Percentiles rank a stretch among this genome's conserved stretches.
Evolutionary conservation across 1,139 yeast genomes (phyloP).

Genomic region (Candida sp.): DNA sequence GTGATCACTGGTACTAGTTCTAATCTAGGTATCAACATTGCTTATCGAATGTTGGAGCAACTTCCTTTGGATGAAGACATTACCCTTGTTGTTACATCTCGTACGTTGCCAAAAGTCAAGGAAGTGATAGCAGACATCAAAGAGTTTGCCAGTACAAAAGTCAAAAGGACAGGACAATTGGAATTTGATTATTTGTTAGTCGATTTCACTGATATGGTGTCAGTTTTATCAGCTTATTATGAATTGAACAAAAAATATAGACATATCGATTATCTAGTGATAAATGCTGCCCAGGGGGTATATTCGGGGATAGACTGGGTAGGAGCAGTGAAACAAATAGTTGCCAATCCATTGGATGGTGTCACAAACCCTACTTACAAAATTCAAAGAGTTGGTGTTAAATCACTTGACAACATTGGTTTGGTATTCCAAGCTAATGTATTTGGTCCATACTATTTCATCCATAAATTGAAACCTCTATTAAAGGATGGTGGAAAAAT

Average conservation of each 20-base stretch:
- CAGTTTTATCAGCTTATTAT: slow-evolving; percentile 69
- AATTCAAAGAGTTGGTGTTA: slow-evolving; percentile 72
- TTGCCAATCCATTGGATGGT: slow-evolving; percentile 66
- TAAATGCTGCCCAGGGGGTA: slow-evolving; percentile 90
- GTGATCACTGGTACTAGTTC: slow-evolving; percentile 53
- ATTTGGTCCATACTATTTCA: slow-evolving; percentile 86
- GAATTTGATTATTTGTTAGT: slow-evolving; percentile 86
- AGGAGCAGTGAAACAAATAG: slow-evolving; percentile 66
- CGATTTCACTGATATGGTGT: slow-evolving; percentile 90
- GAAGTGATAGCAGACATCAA: slow-evolving; percentile 69
- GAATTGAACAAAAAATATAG: slow-evolving; percentile 63
- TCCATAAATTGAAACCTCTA: slow-evolving; percentile 56
- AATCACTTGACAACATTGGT: slow-evolving; percentile 73
- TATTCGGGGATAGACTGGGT: slow-evolving; percentile 85
- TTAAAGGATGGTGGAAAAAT: slow-evolving; percentile 58
- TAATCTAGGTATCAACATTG: slow-evolving; percentile 83
- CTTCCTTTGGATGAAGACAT: slow-evolving; percentile 51
- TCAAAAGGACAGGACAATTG: slow-evolving; percentile 47
- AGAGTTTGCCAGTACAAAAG: slow-evolving; percentile 37
- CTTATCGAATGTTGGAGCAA: slow-evolving; percentile 67
- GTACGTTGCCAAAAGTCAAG: slow-evolving; percentile 81
- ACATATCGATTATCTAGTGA: slow-evolving; percentile 71
- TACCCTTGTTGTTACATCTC: slow-evolving; percentile 82
- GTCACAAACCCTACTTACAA: slow-evolving; percentile 86
- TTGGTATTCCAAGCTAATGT: slow-evolving; percentile 92